phyloP scores from a whole-genome alignment of 768 basidiomycete species.

The Leccinum subgranulosum region DNA sequence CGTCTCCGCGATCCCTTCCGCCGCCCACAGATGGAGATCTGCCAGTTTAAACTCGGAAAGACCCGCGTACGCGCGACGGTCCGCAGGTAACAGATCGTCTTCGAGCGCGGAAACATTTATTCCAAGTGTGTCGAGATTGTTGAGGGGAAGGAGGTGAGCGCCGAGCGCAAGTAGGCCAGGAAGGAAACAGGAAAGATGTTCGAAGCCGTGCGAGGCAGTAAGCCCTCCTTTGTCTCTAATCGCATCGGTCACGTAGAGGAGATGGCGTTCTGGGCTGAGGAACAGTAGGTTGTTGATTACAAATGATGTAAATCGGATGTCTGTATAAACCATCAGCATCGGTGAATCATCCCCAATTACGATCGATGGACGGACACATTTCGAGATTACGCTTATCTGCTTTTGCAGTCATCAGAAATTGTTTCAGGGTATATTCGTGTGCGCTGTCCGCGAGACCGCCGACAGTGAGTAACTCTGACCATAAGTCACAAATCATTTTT shows the following conservation, averaged over 20 bases:
- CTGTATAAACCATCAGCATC: conserved; percentile 30
- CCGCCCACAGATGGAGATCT: conserved; percentile 70
- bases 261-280: too few species aligned
- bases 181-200: conserved; percentile 76
- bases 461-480: conserved; percentile 46
- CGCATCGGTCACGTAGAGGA: conserved; percentile 41
- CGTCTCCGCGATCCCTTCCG: conserved; percentile 68
- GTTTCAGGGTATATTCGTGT: conserved; percentile 76
- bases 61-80: conserved; percentile 31
- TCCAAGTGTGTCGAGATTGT: conserved; percentile 45
- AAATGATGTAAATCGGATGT: conserved; percentile 57
- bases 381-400: conserved; percentile 58
- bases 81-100: conserved; percentile 15
- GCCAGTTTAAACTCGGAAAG: conserved; percentile 47
- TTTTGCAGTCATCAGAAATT: conserved; percentile 62
- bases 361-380: conserved; percentile 51
- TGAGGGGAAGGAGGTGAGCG: conserved; percentile 56
- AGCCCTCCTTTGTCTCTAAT: conserved; percentile 18
- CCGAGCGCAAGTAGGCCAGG: conserved; percentile 75
- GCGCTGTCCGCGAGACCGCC: conserved; percentile 68
- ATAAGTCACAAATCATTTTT: not conserved
- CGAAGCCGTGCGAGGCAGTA: conserved; percentile 48
- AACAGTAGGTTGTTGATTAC: conserved; percentile 51
- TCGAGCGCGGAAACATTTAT: conserved; percentile 41
- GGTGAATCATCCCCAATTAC: not conserved